These are phyloP conservation scores for Malus hybrid DNA, from an alignment of 331 rosid species.

Conservation along the genomic window DNA sequence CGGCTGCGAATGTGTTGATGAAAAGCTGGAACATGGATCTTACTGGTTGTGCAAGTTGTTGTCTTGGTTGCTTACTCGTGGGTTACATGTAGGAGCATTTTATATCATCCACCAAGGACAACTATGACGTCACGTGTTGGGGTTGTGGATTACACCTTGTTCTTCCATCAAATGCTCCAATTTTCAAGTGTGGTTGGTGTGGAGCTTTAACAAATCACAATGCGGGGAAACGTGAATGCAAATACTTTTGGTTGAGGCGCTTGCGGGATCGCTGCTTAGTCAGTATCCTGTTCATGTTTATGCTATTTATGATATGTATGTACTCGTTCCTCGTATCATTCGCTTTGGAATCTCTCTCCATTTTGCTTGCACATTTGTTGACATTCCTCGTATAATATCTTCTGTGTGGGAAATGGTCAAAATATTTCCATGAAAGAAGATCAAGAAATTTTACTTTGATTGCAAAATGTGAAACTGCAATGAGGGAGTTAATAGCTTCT, in stretches of 20 bases:
- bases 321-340: background rate
- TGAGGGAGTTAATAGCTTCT: background rate
- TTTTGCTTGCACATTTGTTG: background rate
- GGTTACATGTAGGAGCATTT: slow-evolving; percentile 52
- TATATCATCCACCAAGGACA: slow-evolving; percentile 32
- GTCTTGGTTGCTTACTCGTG: slow-evolving; percentile 20
- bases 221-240: slow-evolving; percentile 32
- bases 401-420: background rate
- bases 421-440: background rate
- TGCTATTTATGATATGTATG: slow-evolving; percentile 72
- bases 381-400: background rate
- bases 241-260: slow-evolving; percentile 45
- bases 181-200: slow-evolving; percentile 94
- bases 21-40: background rate
- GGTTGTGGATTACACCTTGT: slow-evolving; percentile 77
- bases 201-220: slow-evolving; percentile 72
- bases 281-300: slow-evolving; percentile 44
- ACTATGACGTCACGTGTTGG: slow-evolving; percentile 69
- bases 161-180: slow-evolving; percentile 44
- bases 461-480: background rate
- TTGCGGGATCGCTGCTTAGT: slow-evolving; percentile 67
- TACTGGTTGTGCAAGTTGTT: background rate
- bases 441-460: background rate
- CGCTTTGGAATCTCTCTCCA: background rate
- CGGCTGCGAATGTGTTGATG: background rate